Percentiles rank a stretch among this genome's conserved stretches.
These are phyloP conservation scores for Acacia acuminata DNA, from an alignment of 306 rosid species.

Conservation along the genomic window DNA sequence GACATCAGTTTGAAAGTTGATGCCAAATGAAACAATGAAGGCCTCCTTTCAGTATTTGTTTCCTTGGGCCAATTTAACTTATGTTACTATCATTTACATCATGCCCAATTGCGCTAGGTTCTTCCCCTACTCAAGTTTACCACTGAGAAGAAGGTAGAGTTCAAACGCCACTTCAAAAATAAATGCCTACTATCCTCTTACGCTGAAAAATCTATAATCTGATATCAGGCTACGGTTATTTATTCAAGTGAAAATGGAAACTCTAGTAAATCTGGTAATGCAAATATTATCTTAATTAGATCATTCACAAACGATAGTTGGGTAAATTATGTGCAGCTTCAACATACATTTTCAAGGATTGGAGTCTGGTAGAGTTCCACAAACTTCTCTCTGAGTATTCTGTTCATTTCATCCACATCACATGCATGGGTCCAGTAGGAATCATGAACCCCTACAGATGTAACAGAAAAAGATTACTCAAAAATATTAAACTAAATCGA, in stretches of 20 bases:
- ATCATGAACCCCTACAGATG: slow-evolving; percentile 88
- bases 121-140: background rate
- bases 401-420: slow-evolving; percentile 86
- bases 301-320: slow-evolving; percentile 1
- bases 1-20: background rate
- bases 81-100: background rate
- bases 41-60: background rate
- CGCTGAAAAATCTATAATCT: background rate
- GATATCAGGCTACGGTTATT: background rate
- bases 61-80: background rate
- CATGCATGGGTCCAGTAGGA: slow-evolving; percentile 97
- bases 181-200: slow-evolving; percentile 9
- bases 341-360: slow-evolving; percentile 73
- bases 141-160: background rate
- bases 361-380: slow-evolving; percentile 87
- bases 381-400: slow-evolving; percentile 77
- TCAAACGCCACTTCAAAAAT: slow-evolving; percentile 5
- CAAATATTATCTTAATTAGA: slow-evolving; percentile 5
- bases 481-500: background rate
- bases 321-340: slow-evolving; percentile 25
- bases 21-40: slow-evolving; percentile 3
- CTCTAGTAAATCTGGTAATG: background rate
- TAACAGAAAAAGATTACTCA: slow-evolving; percentile 23
- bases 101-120: background rate
- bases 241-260: slow-evolving; percentile 10